Evolutionary conservation across 2,329 filamentous ascomycete genomes (phyloP).

Genomic region (Fusarium sp.): DNA sequence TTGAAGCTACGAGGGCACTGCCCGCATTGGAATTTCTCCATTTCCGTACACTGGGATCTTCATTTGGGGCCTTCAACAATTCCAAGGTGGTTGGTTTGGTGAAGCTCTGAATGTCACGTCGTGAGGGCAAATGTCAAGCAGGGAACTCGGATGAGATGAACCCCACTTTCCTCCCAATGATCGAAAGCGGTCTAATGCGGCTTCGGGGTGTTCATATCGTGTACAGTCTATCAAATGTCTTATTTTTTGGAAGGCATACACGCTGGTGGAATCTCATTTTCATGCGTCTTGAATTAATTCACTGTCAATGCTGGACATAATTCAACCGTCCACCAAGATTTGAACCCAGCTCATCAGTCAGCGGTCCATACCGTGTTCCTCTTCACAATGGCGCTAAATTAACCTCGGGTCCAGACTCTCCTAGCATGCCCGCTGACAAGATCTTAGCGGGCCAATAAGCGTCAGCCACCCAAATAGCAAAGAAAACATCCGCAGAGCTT

Average conservation of each 20-base stretch:
- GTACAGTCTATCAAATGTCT: background rate
- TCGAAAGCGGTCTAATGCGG: background rate
- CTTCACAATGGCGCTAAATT: background rate
- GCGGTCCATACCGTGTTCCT: background rate
- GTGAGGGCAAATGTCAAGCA: background rate
- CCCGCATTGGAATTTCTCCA: slow-evolving; percentile 30
- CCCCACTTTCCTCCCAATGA: background rate
- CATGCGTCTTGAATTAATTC: fast-evolving
- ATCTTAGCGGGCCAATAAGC: background rate
- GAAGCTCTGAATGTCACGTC: background rate
- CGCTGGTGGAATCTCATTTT: background rate
- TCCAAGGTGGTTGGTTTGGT: background rate
- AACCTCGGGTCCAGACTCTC: background rate
- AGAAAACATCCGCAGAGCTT: no score
- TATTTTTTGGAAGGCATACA: background rate
- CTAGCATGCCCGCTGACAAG: no score
- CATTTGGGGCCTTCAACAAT: background rate
- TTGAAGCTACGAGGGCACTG: slow-evolving; percentile 35
- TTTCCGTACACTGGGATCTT: background rate
- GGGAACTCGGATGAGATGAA: background rate
- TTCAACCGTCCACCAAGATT: background rate
- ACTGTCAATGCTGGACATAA: no score
- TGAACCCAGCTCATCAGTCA: background rate
- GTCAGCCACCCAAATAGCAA: background rate
- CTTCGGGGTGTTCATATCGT: background rate